These are phyloP conservation scores for Astraeus odoratus DNA, from an alignment of 768 basidiomycete species.

Conservation along the genomic window DNA sequence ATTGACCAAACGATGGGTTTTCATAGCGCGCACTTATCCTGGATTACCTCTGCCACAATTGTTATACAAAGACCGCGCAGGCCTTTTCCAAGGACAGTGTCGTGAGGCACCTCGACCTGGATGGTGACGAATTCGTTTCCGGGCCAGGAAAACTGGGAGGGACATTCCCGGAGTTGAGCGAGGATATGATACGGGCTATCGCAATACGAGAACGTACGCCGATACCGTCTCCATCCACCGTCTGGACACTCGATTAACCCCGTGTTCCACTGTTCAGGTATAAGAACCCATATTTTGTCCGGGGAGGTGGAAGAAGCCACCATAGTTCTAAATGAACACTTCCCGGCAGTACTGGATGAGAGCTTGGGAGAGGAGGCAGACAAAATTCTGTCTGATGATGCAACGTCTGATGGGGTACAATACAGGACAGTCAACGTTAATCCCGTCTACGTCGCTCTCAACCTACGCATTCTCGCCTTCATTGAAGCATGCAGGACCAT, in stretches of 20 bases:
- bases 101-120: conserved; percentile 55
- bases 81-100: conserved; percentile 61
- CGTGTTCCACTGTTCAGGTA: conserved; percentile 40
- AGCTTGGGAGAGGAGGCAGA: neutral
- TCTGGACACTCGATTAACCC: neutral
- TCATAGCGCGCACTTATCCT: conserved; percentile 60
- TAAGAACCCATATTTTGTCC: conserved; percentile 59
- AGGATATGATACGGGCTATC: conserved; percentile 38
- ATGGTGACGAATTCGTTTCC: conserved; percentile 54
- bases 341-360: conserved; percentile 59
- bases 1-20: conserved; percentile 1
- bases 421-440: conserved; percentile 58
- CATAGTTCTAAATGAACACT: conserved; percentile 58
- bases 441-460: conserved; percentile 71
- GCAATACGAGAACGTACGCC: conserved; percentile 48
- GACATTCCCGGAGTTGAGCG: conserved; percentile 24
- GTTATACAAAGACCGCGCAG: conserved; percentile 63
- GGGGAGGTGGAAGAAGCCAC: conserved; percentile 74
- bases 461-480: conserved; percentile 83
- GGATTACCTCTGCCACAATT: conserved; percentile 70
- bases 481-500: conserved; percentile 76
- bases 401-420: conserved; percentile 31
- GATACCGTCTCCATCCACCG: conserved; percentile 2
- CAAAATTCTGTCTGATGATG: conserved; percentile 11
- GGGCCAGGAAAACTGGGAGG: conserved; percentile 16